A percentile compares a stretch with the other conserved stretches of the same genome.
Conservation (phyloP, 768 basidiomycete genomes). For the Rhodosporidiobolus sp. region DNA sequence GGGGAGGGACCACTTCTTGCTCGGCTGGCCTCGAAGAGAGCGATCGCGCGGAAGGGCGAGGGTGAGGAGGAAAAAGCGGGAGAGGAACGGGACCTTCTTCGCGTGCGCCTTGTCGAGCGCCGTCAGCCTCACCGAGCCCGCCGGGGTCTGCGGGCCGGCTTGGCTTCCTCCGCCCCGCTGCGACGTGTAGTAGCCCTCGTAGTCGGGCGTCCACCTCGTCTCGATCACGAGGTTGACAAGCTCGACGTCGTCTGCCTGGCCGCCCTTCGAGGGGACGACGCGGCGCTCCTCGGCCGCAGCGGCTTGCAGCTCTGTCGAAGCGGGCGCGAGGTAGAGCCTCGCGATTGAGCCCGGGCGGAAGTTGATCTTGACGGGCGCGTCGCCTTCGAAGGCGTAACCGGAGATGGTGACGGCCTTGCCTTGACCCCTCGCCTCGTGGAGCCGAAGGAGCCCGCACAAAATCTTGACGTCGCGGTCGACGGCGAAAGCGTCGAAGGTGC, state of each 20-base stretch:
- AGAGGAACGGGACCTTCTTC: background rate
- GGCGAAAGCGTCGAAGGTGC: background rate
- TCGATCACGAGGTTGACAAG: slow-evolving; percentile 1
- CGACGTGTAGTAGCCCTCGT: background rate
- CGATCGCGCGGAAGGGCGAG: background rate
- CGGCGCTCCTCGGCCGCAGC: background rate
- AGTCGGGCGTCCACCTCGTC: slow-evolving; percentile 9
- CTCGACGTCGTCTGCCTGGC: background rate
- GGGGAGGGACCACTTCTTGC: background rate
- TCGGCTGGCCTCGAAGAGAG: background rate
- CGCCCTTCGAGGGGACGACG: background rate
- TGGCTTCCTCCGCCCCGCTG: too few relatives aligned
- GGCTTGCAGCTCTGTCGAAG: background rate
- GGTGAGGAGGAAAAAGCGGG: background rate
- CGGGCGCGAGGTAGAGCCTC: background rate
- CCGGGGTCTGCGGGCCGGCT: background rate
- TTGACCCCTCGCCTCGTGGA: background rate
- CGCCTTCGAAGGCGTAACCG: slow-evolving; percentile 1
- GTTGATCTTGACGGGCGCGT: background rate
- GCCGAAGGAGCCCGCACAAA: background rate
- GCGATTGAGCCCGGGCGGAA: background rate
- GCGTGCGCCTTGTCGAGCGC: slow-evolving; percentile 16
- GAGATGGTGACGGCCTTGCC: background rate
- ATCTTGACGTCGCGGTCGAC: background rate
- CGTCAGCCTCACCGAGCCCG: background rate